Evolutionary conservation across 2,329 filamentous ascomycete species (phyloP), one percentile per base, ranked within the genome.

Genomic region (Diaporthe sp.): DNA sequence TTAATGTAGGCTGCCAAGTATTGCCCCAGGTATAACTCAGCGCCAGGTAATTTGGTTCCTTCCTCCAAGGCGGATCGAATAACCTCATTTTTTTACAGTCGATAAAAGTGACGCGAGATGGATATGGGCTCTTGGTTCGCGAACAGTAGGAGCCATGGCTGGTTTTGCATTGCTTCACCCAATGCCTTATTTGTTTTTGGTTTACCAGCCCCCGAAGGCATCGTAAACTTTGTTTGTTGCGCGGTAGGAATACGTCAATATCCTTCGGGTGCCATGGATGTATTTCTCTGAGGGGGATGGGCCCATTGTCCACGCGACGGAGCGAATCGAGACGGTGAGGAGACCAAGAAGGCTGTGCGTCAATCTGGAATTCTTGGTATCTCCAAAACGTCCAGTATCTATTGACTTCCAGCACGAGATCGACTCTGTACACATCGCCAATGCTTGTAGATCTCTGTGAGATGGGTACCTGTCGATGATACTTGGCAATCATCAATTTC

Each of bases 11-110:
- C 58, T 57, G 33, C 12, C 52, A n/a, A 2, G 75, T 40, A 55
- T 79, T 74, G 1, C 82, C 82, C 82, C 82, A 83, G 1, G 80
- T 78, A 75, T 60, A 60, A 17, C 57, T 60, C 13, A 60, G 15
- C 13, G 57, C 30, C 33, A 60, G 33, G 57, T 60, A 60, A 4
- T 22, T 22, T 8, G 45, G 45, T 9, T n/a, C 17, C 8, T 6
- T 47, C 45, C 8, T 8, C 19, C 1, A 8, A 47, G 45, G 17
- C 17, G 15, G 5, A 8, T 47, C 19, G 4, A 22, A 22, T 22
- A 47, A 22, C 17, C 45, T 19, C 45, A 47, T 47, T 47, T 8
- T 19, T 22, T 47, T 22, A 8, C 4, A 1, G 19, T 47, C 45
- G 45, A 47, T n/a, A 15, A 47, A 47, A 22, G 9, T 47, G 19